Evolutionary conservation across 805 yeast genomes (phyloP).

Genomic region (Metschnikowia hibisci): DNA sequence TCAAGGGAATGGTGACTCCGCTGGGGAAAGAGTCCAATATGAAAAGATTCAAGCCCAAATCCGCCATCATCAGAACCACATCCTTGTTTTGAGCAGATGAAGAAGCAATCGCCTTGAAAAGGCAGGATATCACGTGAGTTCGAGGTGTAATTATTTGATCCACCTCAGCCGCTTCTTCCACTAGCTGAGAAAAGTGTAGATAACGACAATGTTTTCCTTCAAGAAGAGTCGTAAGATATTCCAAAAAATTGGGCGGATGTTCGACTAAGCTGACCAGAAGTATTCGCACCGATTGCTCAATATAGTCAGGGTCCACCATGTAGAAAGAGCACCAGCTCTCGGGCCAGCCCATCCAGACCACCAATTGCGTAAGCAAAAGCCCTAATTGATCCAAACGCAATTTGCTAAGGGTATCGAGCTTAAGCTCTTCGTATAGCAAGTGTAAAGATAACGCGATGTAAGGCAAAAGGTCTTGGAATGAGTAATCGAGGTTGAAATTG

Average conservation of each 20-base stretch:
- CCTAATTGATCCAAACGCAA: conserved; percentile 42
- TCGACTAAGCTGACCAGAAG: conserved; percentile 45
- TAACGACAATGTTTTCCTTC: conserved; percentile 46
- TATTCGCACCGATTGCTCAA: conserved; percentile 42
- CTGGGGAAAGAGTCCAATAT: conserved; percentile 69
- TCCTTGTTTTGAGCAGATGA: conserved; percentile 48
- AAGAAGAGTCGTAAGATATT: conserved; percentile 51
- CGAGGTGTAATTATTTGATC: conserved; percentile 65
- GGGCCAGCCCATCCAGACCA: conserved; percentile 73
- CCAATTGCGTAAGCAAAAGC: conserved; percentile 53
- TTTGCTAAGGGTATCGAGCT: conserved; percentile 48
- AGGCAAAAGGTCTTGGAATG: conserved; percentile 54
- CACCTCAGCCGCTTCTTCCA: conserved; percentile 56
- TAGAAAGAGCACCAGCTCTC: conserved; percentile 61
- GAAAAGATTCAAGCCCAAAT: conserved; percentile 46
- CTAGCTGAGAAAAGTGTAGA: conserved; percentile 62
- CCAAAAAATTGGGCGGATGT: conserved; percentile 58
- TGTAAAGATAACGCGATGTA: conserved; percentile 68
- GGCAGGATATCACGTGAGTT: conserved; percentile 52
- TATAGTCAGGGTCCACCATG: conserved; percentile 23
- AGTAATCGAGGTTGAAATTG: conserved; percentile 30
- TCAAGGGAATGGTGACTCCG: conserved; percentile 66
- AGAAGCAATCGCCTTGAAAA: conserved; percentile 62
- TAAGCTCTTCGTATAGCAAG: conserved; percentile 69
- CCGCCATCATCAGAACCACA: conserved; percentile 59